A percentile compares a stretch with the other conserved stretches of the same genome.
Conservation (phyloP, 1,139 yeast genomes). For the Yamadazyma buinensis region DNA sequence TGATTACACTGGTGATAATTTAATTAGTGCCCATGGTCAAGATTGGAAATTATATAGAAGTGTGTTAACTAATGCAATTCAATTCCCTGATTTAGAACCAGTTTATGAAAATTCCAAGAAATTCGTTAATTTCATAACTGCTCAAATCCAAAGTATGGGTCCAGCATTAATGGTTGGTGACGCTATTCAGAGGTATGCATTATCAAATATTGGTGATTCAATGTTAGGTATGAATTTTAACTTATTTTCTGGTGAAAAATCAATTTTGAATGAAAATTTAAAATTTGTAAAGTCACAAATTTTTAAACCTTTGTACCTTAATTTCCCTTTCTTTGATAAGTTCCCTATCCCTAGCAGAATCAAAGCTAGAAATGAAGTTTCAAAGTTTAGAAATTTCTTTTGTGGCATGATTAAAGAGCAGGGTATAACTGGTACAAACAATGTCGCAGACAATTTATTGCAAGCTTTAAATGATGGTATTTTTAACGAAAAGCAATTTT, state of each 20-base stretch:
- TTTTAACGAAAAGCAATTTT: conserved; percentile 44
- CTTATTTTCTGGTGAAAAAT: conserved; percentile 20
- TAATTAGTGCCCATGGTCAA: conserved; percentile 57
- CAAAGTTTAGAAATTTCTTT: conserved; percentile 34
- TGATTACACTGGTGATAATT: conserved; percentile 58
- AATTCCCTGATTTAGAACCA: conserved; percentile 37
- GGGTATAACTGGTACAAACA: conserved; percentile 1
- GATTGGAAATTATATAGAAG: conserved; percentile 51
- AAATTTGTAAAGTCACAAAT: conserved; percentile 49
- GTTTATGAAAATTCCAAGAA: conserved; percentile 7
- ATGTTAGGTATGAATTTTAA: conserved; percentile 48
- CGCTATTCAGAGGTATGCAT: conserved; percentile 41
- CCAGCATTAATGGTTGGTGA: conserved; percentile 29
- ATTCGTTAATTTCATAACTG: conserved; percentile 10
- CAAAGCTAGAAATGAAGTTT: conserved; percentile 42
- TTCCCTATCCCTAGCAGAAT: conserved; percentile 49
- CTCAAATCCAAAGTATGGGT: conserved; percentile 7
- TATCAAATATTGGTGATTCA: conserved; percentile 50
- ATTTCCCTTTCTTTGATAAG: conserved; percentile 51
- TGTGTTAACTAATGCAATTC: conserved; percentile 46
- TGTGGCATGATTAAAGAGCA: conserved; percentile 14
- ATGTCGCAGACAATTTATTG: conserved; percentile 29
- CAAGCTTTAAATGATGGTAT: conserved; percentile 32
- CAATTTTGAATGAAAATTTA: conserved; percentile 36
- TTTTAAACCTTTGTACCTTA: conserved; percentile 52